Conservation (phyloP, 805 yeast genomes). For the Helenozyma baotianmanensis region DNA sequence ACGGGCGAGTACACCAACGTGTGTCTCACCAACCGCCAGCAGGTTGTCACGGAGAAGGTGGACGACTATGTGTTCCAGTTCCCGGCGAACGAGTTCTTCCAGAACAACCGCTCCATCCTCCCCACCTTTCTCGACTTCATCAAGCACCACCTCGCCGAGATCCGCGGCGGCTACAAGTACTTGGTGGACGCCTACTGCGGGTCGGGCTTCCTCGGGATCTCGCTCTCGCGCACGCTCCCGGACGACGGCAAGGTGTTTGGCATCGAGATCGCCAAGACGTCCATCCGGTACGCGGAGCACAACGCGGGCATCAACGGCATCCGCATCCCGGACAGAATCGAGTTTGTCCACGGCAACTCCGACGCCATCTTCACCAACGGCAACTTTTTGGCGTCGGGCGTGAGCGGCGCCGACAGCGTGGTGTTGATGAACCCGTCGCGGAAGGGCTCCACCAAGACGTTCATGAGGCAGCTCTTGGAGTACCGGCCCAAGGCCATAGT, state of each 20-base stretch:
- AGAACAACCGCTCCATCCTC: slow-evolving; percentile 40
- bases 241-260: slow-evolving; percentile 36
- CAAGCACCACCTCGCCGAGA: slow-evolving; percentile 9
- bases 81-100: slow-evolving; percentile 38
- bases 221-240: slow-evolving; percentile 24
- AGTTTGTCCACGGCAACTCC: slow-evolving; percentile 36
- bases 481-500: slow-evolving; percentile 35
- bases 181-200: slow-evolving; percentile 45
- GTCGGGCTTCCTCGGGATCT: slow-evolving; percentile 41
- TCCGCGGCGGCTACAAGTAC: slow-evolving; percentile 17
- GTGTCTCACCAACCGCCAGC: slow-evolving; percentile 23
- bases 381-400: slow-evolving; percentile 20
- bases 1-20: slow-evolving; percentile 26
- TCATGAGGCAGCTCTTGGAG: slow-evolving; percentile 31
- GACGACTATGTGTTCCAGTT: slow-evolving; percentile 35
- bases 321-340: slow-evolving; percentile 21
- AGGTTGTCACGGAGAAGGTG: slow-evolving; percentile 32
- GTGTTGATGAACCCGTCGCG: slow-evolving; percentile 45
- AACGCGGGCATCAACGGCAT: slow-evolving; percentile 38
- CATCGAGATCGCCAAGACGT: slow-evolving; percentile 31
- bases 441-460: slow-evolving; percentile 34
- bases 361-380: slow-evolving; percentile 29
- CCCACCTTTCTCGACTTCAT: slow-evolving; percentile 32
- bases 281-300: slow-evolving; percentile 33
- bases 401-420: slow-evolving; percentile 28